Conservation (phyloP, 305 asterid species). For the Euphrasia arctica region DNA sequence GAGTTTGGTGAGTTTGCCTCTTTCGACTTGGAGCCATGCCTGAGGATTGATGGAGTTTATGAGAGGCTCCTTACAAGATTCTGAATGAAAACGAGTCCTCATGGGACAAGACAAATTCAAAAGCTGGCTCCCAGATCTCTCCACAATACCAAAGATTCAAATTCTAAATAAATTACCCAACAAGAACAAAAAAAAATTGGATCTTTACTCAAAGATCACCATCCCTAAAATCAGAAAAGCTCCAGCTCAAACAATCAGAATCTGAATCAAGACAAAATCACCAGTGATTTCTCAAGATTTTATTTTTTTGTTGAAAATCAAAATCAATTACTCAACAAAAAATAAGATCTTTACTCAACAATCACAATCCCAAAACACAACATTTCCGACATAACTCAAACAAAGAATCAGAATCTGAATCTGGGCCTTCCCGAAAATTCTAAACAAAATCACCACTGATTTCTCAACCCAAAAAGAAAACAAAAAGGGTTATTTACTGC, state of each 20-base stretch:
- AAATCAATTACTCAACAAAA: background rate
- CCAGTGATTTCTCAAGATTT: slow-evolving; percentile 8
- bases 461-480: background rate
- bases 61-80: slow-evolving; percentile 72
- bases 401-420: background rate
- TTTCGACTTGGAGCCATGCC: slow-evolving; percentile 97
- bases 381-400: slow-evolving; percentile 26
- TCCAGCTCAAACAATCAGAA: too few relatives aligned
- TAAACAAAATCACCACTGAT: too few relatives aligned
- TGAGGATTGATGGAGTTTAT: slow-evolving; percentile 77
- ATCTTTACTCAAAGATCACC: too few relatives aligned
- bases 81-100: slow-evolving; percentile 86
- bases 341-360: background rate
- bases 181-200: too few relatives aligned
- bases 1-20: slow-evolving; percentile 75
- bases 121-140: slow-evolving; percentile 83
- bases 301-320: slow-evolving; percentile 22
- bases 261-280: too few relatives aligned
- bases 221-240: too few relatives aligned
- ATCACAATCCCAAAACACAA: slow-evolving; percentile 22
- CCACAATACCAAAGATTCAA: slow-evolving; percentile 50
- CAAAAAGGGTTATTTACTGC: background rate
- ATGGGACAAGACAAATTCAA: slow-evolving; percentile 73
- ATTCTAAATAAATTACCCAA: too few relatives aligned
- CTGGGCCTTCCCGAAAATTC: too few relatives aligned